Base-by-base conservation (phyloP, 2,329 filamentous ascomycete genomes). In the Bipolaris bicolor region DNA sequence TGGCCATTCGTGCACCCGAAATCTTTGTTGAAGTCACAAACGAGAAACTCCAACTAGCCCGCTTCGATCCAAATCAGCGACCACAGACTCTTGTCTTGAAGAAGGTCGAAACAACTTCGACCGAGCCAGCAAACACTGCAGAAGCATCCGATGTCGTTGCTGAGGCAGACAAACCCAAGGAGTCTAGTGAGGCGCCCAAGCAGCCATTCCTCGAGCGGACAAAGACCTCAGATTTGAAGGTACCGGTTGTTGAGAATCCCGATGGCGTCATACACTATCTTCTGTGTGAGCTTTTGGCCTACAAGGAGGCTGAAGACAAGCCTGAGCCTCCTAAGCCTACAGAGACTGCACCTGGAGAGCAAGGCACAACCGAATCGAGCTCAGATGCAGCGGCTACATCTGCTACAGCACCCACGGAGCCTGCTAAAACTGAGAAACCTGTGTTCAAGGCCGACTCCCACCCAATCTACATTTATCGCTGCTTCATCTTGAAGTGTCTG, bases 261-360 rank as follows among this genome's bases (percentile, higher is more conserved):
- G 95, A 98, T 75, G 95, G 95, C 3, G 92, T 99, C 3, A 89
- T 99, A 56, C 92, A 98, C 70, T 99, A 97, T 76, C 82, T 99
- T 20, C 86, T 99, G 4, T 96, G 91, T 57, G 95, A 99, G 75
- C 81, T 99, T 44, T 83, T 97, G 54, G 93, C 91, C 49, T 98
- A 96, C 78, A 90, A 90, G 68, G 93, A 97, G 72, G 92, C 97
- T 5, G 91, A 96, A 36, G 94, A 98, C 70, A 93, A 90, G 69
- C 89, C 93, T 57, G 76, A 83, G 11, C 58, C 79, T 11, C 52
- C 74, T 18, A 74, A 71, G 49, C 66, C 73, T 45, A 66, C 77
- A 6, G 84, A 84, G 57, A 81, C 83, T 6, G 58, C 73, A 6
- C 70, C 75, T 45, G 61, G 61, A 39, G 49, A 39, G 10, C 50